Conservation (phyloP, 176 grass and related monocot genomes). For the Luzula sylvatica region DNA sequence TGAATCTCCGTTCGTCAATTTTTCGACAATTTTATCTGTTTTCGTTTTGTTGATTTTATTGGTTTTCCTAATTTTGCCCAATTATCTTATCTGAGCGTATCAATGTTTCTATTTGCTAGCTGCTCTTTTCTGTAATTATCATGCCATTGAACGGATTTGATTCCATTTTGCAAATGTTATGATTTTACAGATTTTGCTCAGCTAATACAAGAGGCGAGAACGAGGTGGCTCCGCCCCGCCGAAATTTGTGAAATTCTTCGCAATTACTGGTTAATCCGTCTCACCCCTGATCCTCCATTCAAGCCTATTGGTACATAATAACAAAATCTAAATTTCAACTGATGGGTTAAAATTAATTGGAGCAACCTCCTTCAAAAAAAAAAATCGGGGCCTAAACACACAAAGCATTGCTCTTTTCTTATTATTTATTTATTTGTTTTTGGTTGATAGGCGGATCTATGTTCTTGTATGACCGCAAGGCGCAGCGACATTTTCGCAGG, state of each 20-base stretch:
- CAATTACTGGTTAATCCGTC: slow-evolving; percentile 27
- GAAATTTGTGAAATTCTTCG: slow-evolving; percentile 47
- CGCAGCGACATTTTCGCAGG: slow-evolving; percentile 62
- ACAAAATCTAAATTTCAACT: not conserved
- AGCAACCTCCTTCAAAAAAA: slow-evolving; percentile 1
- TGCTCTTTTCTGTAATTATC: too few relatives aligned
- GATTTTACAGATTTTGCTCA: slow-evolving; percentile 27
- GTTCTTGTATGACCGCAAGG: slow-evolving; percentile 66
- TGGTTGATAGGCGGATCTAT: slow-evolving; percentile 42
- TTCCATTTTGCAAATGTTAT: not conserved
- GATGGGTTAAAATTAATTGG: not conserved
- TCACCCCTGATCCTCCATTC: slow-evolving; percentile 35
- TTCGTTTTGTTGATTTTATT: too few relatives aligned
- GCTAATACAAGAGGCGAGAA: slow-evolving; percentile 34
- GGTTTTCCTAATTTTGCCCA: too few relatives aligned
- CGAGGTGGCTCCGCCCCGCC: slow-evolving; percentile 37
- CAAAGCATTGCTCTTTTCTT: too few relatives aligned
- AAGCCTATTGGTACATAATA: slow-evolving; percentile 28
- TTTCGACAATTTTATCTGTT: too few relatives aligned
- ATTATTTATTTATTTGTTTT: too few relatives aligned
- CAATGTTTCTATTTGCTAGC: too few relatives aligned
- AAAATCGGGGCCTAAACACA: not conserved
- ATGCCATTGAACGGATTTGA: too few relatives aligned
- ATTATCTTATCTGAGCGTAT: too few relatives aligned
- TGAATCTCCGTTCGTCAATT: too few relatives aligned